Base-by-base conservation (phyloP, 106 monocot genomes). In the Allium sativum region DNA sequence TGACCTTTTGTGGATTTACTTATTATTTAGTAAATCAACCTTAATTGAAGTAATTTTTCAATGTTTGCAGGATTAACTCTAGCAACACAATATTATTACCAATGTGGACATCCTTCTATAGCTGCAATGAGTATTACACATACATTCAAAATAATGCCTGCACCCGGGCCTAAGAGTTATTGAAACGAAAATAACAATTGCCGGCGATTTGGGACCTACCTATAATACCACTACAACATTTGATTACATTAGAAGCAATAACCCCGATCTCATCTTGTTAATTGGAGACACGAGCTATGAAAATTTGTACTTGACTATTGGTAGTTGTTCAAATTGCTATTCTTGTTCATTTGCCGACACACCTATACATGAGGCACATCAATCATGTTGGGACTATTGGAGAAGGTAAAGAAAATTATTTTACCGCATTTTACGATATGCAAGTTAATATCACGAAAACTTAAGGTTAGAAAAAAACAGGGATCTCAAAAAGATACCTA, bases 371-470 rank as follows among this genome's bases (percentile, higher is more conserved):
- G 89, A 93, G 68, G 82, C 83, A 9, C 89, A 89, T 44, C 93
- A 93, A 52, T 85, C 93, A 46, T 80, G 93, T 1, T 93, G 93
- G 93, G 93, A 93, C 52, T 89, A 82, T 53, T 93, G 89, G 93
- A 89, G 89, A 73, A 85, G 93, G 86, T 90, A 19, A 52, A 17
- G 7, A 74, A 51, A 6, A 8, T 42, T 56, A 18, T 19, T 3
- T 21, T 45, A 17, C 0, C 16, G 15, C 15, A 42, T 22, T 22
- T 22, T 22, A 8, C 17, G 0, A 16, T 53, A 5, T 2, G 8
- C 15, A 14, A 31, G 5, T 31, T 31, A 31, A 31, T 31, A 31
- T 31, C 2, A 31, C 31, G 31, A 31, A 31, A 31, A 31, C 5
- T 31, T 31, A 5, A 31, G 5, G 31, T 31, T 5, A 3, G 5